Conservation (phyloP, 2,329 filamentous ascomycete genomes). For the Xylaria polymorpha region DNA sequence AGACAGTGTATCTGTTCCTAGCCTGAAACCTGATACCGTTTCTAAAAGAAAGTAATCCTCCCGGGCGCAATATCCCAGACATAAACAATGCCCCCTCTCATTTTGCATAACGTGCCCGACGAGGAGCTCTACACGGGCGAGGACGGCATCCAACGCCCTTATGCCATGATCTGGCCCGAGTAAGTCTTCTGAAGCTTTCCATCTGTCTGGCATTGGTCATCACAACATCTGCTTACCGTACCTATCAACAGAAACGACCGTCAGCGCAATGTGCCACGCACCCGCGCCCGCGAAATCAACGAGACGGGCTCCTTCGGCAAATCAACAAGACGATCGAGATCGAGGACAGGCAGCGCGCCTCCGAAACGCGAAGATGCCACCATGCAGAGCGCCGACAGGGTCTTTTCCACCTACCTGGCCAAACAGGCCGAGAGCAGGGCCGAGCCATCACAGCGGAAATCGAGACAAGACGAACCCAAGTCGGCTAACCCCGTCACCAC, state of each 20-base stretch:
- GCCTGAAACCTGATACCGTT: neutral
- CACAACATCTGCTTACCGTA: constrained; percentile 34
- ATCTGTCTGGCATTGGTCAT: neutral
- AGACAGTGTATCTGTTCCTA: neutral
- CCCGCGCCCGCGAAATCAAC: constrained; percentile 62
- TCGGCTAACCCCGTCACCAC: constrained; percentile 45
- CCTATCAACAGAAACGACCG: constrained; percentile 62
- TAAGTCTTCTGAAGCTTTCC: constrained; percentile 52
- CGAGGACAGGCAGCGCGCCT: constrained; percentile 67
- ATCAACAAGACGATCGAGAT: constrained; percentile 72
- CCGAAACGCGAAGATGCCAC: constrained; percentile 71
- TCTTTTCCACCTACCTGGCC: constrained; percentile 70
- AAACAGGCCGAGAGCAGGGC: constrained; percentile 52
- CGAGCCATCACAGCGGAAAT: constrained; percentile 49
- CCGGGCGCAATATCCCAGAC: constrained; percentile 11
- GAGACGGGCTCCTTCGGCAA: constrained; percentile 75
- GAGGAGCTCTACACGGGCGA: constrained; percentile 75
- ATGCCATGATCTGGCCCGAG: constrained; percentile 74
- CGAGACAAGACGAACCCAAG: constrained; percentile 54
- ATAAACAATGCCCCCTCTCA: constrained; percentile 69
- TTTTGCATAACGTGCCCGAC: constrained; percentile 75
- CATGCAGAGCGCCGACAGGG: constrained; percentile 68
- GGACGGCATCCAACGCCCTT: constrained; percentile 72
- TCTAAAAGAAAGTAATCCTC: constrained; percentile 6
- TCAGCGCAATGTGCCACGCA: constrained; percentile 60